Conservation (phyloP, 2,329 filamentous ascomycete species). For the Xylariomycetidae sp. region DNA sequence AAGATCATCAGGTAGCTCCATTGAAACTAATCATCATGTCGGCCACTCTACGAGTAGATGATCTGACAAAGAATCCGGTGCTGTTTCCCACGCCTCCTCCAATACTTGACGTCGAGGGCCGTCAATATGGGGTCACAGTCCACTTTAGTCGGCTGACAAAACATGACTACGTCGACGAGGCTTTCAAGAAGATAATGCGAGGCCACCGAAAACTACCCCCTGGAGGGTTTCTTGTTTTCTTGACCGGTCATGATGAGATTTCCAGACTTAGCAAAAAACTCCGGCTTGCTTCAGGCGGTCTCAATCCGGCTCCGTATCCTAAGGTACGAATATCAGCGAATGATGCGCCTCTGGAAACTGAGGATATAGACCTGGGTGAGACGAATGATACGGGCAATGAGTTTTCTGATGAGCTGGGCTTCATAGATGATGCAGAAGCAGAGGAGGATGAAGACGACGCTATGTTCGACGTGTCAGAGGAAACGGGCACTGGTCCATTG, state of each 20-base stretch:
- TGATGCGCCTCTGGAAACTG: conserved; percentile 75
- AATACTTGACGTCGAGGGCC: conserved; percentile 82
- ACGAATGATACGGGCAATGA: conserved; percentile 64
- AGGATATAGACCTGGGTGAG: conserved; percentile 80
- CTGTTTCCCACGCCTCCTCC: conserved; percentile 78
- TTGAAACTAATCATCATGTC: conserved; percentile 98
- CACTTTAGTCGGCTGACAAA: conserved; percentile 84
- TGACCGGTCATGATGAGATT: conserved; percentile 94
- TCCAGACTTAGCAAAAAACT: conserved; percentile 74
- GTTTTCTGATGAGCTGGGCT: conserved; percentile 46
- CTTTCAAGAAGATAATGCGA: conserved; percentile 78
- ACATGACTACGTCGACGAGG: conserved; percentile 86
- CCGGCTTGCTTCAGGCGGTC: conserved; percentile 59
- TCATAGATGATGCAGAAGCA: conserved; percentile 48
- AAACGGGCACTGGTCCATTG: conserved; percentile 57
- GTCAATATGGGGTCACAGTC: conserved; percentile 83
- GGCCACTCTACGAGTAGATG: conserved; percentile 83
- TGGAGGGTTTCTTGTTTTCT: conserved; percentile 87
- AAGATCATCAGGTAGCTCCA: conserved; percentile 67
- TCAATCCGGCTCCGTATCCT: conserved; percentile 53
- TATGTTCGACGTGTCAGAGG: conserved; percentile 65
- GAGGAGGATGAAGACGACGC: conserved; percentile 59
- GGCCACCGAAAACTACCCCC: conserved; percentile 87
- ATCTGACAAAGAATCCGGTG: conserved; percentile 78
- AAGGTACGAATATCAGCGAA: conserved; percentile 72